These are phyloP conservation scores for Bothriochloa decipiens DNA, from an alignment of 176 grass and related monocot genomes.

Conservation along the genomic window DNA sequence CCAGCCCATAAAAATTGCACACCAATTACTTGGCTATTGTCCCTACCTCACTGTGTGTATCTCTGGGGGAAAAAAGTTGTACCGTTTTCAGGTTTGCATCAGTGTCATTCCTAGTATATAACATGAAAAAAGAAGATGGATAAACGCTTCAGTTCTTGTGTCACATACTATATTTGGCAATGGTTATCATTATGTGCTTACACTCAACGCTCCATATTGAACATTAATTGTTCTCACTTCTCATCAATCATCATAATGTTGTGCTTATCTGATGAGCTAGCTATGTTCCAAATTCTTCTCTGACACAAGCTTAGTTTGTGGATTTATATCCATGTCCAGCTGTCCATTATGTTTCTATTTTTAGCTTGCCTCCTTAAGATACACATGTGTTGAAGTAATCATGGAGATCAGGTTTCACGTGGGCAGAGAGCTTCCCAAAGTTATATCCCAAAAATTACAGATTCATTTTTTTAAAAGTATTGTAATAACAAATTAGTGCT, in stretches of 20 bases:
- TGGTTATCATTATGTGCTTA: constrained; percentile 8
- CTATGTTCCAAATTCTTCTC: constrained; percentile 5
- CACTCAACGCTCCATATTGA: constrained; percentile 23
- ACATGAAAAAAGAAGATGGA: background rate
- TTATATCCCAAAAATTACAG: too few species aligned
- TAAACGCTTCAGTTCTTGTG: constrained; percentile 12
- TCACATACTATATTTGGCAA: constrained; percentile 34
- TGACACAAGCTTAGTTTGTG: background rate
- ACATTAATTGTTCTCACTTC: background rate
- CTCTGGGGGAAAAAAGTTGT: background rate
- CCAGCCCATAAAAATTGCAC: too few species aligned
- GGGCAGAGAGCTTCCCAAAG: too few species aligned
- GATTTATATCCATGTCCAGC: background rate
- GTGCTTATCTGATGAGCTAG: background rate
- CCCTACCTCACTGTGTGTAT: background rate
- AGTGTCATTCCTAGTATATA: background rate
- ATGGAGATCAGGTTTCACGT: too few species aligned
- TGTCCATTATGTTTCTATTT: constrained; percentile 33
- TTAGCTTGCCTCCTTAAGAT: background rate
- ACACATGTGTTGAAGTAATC: background rate
- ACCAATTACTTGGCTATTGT: too few species aligned
- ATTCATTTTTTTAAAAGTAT: too few species aligned
- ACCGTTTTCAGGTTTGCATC: background rate
- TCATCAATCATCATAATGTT: background rate
- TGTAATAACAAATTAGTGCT: too few species aligned